Evolutionary conservation across 2,329 filamentous ascomycete species (phyloP).

Genomic region (Shiraia bambusicola): DNA sequence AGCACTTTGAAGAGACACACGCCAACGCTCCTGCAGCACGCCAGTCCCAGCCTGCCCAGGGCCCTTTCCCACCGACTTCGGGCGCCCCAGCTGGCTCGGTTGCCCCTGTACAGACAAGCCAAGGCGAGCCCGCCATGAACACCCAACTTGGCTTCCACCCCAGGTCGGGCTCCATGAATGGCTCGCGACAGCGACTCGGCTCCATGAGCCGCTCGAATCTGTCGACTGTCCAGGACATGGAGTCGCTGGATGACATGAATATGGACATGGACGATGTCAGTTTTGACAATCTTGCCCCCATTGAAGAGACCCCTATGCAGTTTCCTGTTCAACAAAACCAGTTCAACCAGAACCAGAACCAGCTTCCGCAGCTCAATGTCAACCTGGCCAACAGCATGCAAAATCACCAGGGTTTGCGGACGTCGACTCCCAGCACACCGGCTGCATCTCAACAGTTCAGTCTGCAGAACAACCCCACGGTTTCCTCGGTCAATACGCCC

Average conservation of each 20-base stretch:
- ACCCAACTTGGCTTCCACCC: slow-evolving; percentile 43
- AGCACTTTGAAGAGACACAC: slow-evolving; percentile 96
- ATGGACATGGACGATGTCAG: slow-evolving; percentile 97
- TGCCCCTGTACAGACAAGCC: slow-evolving; percentile 49
- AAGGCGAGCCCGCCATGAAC: slow-evolving; percentile 39
- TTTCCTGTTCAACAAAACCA: slow-evolving; percentile 56
- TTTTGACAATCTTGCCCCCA: slow-evolving; percentile 68
- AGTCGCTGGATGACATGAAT: slow-evolving; percentile 91
- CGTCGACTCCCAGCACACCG: slow-evolving; percentile 84
- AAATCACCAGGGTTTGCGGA: slow-evolving; percentile 75
- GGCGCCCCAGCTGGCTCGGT: slow-evolving; percentile 38
- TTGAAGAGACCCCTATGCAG: slow-evolving; percentile 69
- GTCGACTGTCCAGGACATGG: slow-evolving; percentile 62
- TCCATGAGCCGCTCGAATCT: slow-evolving; percentile 45
- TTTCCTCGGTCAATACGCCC: slow-evolving; percentile 95
- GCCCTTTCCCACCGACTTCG: slow-evolving; percentile 36
- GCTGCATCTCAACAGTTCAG: slow-evolving; percentile 67
- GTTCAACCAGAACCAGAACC: slow-evolving; percentile 56
- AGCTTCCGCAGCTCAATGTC: slow-evolving; percentile 73
- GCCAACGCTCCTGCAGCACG: slow-evolving; percentile 65
- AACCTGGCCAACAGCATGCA: slow-evolving; percentile 71
- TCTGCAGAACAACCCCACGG: slow-evolving; percentile 89
- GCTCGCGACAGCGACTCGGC: slow-evolving; percentile 43
- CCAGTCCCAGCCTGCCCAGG: slow-evolving; percentile 53
- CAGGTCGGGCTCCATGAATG: slow-evolving; percentile 43